Conservation (phyloP, 768 basidiomycete species). For the Serpula lacrymans region DNA sequence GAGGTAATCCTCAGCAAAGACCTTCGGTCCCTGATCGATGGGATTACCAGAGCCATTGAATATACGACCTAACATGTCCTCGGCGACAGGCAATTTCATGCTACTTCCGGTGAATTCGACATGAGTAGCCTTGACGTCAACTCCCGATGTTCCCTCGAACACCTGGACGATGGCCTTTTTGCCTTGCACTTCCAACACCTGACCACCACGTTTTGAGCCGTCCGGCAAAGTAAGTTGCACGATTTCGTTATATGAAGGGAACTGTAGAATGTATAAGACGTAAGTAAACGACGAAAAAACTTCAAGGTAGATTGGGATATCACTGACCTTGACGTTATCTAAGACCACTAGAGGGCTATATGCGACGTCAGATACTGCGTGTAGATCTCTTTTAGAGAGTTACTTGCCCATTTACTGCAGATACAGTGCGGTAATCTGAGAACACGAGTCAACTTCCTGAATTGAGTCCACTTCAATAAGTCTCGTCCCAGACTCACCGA, state of each 20-base stretch:
- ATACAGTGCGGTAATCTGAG: slow-evolving; percentile 95
- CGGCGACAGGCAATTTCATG: slow-evolving; percentile 98
- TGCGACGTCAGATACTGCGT: slow-evolving; percentile 10
- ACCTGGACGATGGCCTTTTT: slow-evolving; percentile 99
- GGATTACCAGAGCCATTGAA: slow-evolving; percentile 99
- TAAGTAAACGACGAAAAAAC: slow-evolving; percentile 11
- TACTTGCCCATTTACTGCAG: slow-evolving; percentile 92
- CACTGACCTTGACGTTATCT: slow-evolving; percentile 92
- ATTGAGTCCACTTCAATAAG: no score
- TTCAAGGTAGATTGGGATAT: slow-evolving; percentile 4
- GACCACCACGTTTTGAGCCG: slow-evolving; percentile 91
- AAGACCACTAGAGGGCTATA: slow-evolving; percentile 89
- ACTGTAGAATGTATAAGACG: slow-evolving; percentile 49
- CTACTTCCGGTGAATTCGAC: slow-evolving; percentile 98
- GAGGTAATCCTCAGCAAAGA: slow-evolving; percentile 98
- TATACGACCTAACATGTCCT: slow-evolving; percentile 98
- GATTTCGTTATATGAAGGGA: slow-evolving; percentile 98
- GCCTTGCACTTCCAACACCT: slow-evolving; percentile 96
- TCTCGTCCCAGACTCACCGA: slow-evolving; percentile 52
- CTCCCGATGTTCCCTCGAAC: slow-evolving; percentile 96
- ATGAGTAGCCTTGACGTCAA: slow-evolving; percentile 96
- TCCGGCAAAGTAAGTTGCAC: slow-evolving; percentile 94
- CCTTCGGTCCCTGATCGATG: slow-evolving; percentile 97
- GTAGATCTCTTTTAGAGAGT: slow-evolving; percentile 2
- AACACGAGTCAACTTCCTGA: slow-evolving; percentile 3